phyloP scores from a whole-genome alignment of 148 eudicot genomes.

The Selenicereus undatus region DNA sequence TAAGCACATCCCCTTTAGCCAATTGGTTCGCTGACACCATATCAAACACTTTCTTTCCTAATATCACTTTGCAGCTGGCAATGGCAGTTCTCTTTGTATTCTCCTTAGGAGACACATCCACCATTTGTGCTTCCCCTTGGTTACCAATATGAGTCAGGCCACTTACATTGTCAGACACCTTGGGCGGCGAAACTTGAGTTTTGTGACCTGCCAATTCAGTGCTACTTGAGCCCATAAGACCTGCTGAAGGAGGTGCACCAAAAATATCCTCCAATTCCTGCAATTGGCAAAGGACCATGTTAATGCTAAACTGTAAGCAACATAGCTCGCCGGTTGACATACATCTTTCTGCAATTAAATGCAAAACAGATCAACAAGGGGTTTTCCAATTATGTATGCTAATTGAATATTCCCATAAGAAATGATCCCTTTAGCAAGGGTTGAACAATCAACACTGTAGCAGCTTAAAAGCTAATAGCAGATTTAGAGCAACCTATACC shows the following conservation, averaged over 20 bases:
- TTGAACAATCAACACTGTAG: background rate
- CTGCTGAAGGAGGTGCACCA: constrained; percentile 59
- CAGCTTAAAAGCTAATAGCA: background rate
- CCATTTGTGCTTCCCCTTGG: constrained; percentile 92
- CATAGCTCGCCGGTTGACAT: background rate
- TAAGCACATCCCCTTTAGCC: constrained; percentile 81
- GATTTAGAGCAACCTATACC: background rate
- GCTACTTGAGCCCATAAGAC: constrained; percentile 42
- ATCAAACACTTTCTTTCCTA: constrained; percentile 68
- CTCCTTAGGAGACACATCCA: constrained; percentile 77
- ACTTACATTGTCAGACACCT: constrained; percentile 18
- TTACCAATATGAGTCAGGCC: constrained; percentile 57
- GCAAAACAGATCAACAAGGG: background rate
- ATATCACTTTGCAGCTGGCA: constrained; percentile 80
- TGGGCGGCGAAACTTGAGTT: constrained; percentile 25
- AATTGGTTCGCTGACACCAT: constrained; percentile 82
- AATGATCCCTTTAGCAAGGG: background rate
- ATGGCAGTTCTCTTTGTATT: constrained; percentile 68
- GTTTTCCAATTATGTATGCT: background rate
- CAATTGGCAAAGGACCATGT: background rate
- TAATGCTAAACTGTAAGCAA: background rate
- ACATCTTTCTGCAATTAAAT: background rate
- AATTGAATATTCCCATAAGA: background rate
- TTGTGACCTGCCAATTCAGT: constrained; percentile 31
- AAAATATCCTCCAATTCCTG: constrained; percentile 85